Percentiles rank a stretch among this genome's conserved stretches.
Evolutionary conservation across 2,329 filamentous ascomycete genomes (phyloP).

Genomic region (Dactylonectria estremocensis): DNA sequence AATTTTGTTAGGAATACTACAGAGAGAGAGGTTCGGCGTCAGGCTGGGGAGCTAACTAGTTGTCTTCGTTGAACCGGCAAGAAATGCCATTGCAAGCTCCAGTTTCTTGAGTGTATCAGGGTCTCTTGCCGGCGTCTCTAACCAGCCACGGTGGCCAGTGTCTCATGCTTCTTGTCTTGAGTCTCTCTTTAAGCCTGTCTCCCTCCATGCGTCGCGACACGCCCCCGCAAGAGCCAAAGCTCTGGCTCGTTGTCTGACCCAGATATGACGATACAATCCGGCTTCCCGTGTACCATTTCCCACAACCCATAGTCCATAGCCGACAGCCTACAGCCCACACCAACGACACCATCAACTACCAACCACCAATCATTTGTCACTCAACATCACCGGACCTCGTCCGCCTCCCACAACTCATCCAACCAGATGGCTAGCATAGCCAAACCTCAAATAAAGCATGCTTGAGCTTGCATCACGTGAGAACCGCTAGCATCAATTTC

Average conservation of each 20-base stretch:
- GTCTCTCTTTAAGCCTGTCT: neutral
- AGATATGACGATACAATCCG: constrained; percentile 27
- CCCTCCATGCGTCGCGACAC: neutral
- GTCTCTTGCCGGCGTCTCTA: neutral
- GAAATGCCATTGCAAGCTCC: constrained; percentile 30
- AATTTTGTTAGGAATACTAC: constrained; percentile 44
- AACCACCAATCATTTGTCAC: too few species aligned
- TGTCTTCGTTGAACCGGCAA: constrained; percentile 37
- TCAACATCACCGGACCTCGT: too few species aligned
- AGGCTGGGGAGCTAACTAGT: constrained; percentile 44
- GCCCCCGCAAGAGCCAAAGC: constrained; percentile 3
- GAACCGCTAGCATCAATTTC: constrained; percentile 39
- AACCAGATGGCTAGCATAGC: constrained; percentile 13
- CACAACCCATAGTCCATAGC: constrained; percentile 5
- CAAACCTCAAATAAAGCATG: constrained; percentile 12
- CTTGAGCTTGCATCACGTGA: constrained; percentile 27
- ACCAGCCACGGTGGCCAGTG: neutral
- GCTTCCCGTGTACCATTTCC: constrained; percentile 18
- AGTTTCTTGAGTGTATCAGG: constrained; percentile 11
- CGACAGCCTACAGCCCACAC: neutral
- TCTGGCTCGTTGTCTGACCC: constrained; percentile 21
- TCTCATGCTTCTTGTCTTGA: constrained; percentile 14
- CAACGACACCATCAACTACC: too few species aligned
- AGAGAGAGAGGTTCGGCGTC: constrained; percentile 41
- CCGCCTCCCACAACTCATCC: neutral